Base-by-base conservation (phyloP, 768 basidiomycete species). In the Hemileccinum rubropunctum region DNA sequence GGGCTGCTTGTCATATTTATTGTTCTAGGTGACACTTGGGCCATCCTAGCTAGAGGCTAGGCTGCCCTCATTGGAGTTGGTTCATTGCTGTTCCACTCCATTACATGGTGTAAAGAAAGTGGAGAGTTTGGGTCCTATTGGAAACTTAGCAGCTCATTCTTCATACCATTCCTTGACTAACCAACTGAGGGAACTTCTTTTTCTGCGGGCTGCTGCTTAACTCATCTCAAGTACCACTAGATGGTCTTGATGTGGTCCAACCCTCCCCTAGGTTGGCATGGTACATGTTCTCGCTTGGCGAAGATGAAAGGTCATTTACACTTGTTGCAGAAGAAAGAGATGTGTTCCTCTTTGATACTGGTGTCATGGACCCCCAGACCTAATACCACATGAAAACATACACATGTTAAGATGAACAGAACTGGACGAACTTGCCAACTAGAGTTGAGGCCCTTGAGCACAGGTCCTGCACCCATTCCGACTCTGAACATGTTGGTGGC, bases 141-240 rank as follows among this genome's bases (percentile, higher is more conserved):
- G 50, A 48, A 50, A 52, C 33, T 62, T 35, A 58, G 56, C 43
- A 45, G 28, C 23, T 28, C 37, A 45, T 48, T 56, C 35, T 27
- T 17, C 36, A 39, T 8, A 42, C 28, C 5, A 54, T n/a, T n/a
- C n/a, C n/a, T n/a, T n/a, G n/a, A n/a, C n/a, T n/a, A n/a, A n/a
- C n/a, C n/a, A n/a, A n/a, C n/a, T n/a, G n/a, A n/a, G n/a, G n/a
- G n/a, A n/a, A n/a, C n/a, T n/a, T n/a, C n/a, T n/a, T 42, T 44
- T 75, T 78, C 62, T 76, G 70, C 14, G 78, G 76, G 50, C 71
- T 77, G 48, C 66, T 75, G 45, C 58, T 70, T 44, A 71, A 54
- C 50, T 84, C 84, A 48, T 83, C 85, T 83, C 84, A 86, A 18
- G 76, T 71, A 27, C 76, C 80, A 53, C 77, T 79, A 13, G 75